Percentiles rank a stretch among this genome's conserved stretches.
phyloP scores from a whole-genome alignment of 208 protist species.

The Leishmania martiniquensis region DNA sequence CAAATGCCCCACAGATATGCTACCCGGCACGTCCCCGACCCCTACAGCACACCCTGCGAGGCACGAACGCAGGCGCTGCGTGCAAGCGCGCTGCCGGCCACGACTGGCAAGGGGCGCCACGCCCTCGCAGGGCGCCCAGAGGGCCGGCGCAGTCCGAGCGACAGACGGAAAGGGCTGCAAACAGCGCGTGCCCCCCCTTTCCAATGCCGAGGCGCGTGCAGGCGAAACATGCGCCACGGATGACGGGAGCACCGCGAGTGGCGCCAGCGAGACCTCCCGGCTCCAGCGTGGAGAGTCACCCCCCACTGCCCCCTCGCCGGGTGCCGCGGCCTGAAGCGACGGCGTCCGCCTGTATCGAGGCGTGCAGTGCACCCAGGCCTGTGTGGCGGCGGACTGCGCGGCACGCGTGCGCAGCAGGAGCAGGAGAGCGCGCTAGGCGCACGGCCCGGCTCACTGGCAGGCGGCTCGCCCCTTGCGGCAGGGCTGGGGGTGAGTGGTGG shows the following conservation, averaged over 20 bases:
- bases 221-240: background rate
- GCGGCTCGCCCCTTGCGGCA: background rate
- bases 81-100: background rate
- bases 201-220: too few relatives aligned
- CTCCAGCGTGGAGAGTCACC: background rate
- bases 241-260: background rate
- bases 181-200: too few relatives aligned
- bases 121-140: too few relatives aligned
- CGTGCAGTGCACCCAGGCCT: background rate
- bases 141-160: too few relatives aligned
- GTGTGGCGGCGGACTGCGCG: background rate
- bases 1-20: background rate
- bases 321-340: background rate
- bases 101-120: background rate
- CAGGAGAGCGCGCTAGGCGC: background rate
- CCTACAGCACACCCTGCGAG: background rate
- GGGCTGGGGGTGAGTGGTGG: too few relatives aligned
- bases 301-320: background rate
- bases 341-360: background rate
- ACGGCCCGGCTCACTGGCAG: background rate
- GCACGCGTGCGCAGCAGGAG: background rate
- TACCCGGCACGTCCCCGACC: background rate
- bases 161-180: too few relatives aligned
- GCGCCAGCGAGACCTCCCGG: background rate
- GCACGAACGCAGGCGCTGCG: background rate